Evolutionary conservation across 164 flowering plant genomes (phyloP).

Genomic region (Aristolochia contorta): DNA sequence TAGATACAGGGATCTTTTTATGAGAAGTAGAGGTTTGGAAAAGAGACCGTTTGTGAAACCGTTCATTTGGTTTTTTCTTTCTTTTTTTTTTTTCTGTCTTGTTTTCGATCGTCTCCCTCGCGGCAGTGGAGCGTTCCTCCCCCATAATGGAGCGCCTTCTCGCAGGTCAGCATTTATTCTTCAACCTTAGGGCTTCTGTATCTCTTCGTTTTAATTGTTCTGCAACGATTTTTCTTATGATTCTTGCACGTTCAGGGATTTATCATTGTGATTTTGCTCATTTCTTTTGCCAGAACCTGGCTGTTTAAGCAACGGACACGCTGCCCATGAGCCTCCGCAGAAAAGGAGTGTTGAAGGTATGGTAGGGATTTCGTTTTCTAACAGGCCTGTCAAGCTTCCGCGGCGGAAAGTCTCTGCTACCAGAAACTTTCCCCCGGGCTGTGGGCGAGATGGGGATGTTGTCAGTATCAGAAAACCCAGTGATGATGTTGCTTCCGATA

Average conservation of each 20-base stretch:
- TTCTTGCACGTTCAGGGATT: neutral
- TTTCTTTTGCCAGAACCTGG: neutral
- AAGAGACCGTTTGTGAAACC: no score
- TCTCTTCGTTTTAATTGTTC: neutral
- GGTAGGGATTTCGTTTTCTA: neutral
- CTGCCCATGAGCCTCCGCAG: neutral
- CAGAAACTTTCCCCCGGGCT: constrained; percentile 46
- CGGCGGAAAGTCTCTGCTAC: constrained; percentile 40
- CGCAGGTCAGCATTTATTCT: neutral
- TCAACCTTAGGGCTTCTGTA: neutral
- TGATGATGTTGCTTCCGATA: constrained; percentile 2
- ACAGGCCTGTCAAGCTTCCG: constrained; percentile 24
- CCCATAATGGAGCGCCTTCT: neutral
- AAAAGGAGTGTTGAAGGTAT: neutral
- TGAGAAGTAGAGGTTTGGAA: no score
- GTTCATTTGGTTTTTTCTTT: no score
- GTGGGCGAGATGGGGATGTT: constrained; percentile 25
- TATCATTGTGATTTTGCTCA: neutral
- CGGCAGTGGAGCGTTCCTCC: no score
- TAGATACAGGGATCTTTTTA: no score
- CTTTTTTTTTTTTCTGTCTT: no score
- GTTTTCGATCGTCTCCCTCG: no score
- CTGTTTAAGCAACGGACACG: neutral
- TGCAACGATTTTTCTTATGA: neutral
- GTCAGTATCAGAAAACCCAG: neutral